Evolutionary conservation across 108 stramenopile species (phyloP), one percentile per base, ranked within the genome.

Genomic region (Pseudonitzschia multistriata): DNA sequence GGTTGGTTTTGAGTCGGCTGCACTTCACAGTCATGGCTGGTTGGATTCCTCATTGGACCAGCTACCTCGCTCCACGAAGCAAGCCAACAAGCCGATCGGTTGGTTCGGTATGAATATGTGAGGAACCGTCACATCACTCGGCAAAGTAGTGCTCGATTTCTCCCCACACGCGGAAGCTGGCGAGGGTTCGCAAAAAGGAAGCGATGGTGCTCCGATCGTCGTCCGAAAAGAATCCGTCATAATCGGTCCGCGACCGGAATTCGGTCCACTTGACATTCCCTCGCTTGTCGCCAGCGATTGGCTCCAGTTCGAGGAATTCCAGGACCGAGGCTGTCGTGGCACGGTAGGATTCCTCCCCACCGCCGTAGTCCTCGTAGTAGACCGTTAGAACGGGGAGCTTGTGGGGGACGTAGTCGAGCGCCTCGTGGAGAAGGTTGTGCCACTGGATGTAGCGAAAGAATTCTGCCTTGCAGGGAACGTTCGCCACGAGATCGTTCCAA

Each of bases 381-480:
- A 94, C 40, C 15, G 86, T 74, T 21, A 81, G 55, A 6, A 83
- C 76, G 6, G 91, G 88, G 34, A 90, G 49, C 17, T 73, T 40
- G 48, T 79, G 67, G 25, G 45, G 22, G 28, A 59, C n/a, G 19
- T 35, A 35, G 0, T 68, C 50, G 21, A 79, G 45, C 39, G 84
- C 61, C 21, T 74, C 45, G 37, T 88, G 78, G 31, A 83, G 85
- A 39, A 86, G 79, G 64, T 91, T 91, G 72, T 94, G 93, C 93
- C 93, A 94, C 53, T 91, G 88, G 21, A 86, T 68, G 60, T 85
- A 94, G 39, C 84, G 78, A 73, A 79, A 87, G 31, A 91, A 87
- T 53, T 94, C 93, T 1, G 80, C 76, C 61, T 85, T 84, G 62
- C 90, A 94, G 0, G 93, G 90, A 7, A 89, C 75, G 30, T 62